Conservation (phyloP, 2,329 filamentous ascomycete species). For the Colletotrichum viniferum region DNA sequence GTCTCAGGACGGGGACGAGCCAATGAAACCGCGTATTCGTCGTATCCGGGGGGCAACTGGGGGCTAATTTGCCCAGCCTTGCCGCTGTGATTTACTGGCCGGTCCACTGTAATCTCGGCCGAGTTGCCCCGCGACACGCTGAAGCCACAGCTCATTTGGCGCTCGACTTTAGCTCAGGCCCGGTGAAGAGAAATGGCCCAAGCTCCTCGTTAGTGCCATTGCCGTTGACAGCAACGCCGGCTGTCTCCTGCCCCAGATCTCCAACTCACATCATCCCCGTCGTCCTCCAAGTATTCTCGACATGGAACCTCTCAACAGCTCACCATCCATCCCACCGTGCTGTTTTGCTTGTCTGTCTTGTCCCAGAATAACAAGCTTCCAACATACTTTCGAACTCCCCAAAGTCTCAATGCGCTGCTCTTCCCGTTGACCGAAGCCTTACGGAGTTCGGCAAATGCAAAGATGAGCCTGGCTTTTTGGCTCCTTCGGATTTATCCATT, state of each 20-base stretch:
- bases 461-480: background rate
- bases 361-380: background rate
- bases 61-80: background rate
- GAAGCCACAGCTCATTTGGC: background rate
- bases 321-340: background rate
- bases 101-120: constrained; percentile 16
- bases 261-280: background rate
- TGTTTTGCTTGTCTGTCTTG: background rate
- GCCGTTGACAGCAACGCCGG: background rate
- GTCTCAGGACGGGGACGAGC: background rate
- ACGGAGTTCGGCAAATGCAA: background rate
- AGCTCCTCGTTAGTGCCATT: background rate
- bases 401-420: constrained; percentile 10
- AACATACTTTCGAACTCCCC: background rate
- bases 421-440: background rate
- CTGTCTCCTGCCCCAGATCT: background rate
- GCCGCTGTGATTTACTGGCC: background rate
- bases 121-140: constrained; percentile 1
- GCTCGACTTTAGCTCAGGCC: background rate
- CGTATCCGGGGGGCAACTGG: background rate
- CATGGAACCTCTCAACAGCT: background rate
- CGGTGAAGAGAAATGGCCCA: background rate
- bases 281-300: background rate
- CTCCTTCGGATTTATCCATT: background rate
- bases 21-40: background rate